A percentile compares a stretch with the other conserved stretches of the same genome.
Conservation (phyloP, 495 filamentous ascomycete species). For the Tuber aestivum region DNA sequence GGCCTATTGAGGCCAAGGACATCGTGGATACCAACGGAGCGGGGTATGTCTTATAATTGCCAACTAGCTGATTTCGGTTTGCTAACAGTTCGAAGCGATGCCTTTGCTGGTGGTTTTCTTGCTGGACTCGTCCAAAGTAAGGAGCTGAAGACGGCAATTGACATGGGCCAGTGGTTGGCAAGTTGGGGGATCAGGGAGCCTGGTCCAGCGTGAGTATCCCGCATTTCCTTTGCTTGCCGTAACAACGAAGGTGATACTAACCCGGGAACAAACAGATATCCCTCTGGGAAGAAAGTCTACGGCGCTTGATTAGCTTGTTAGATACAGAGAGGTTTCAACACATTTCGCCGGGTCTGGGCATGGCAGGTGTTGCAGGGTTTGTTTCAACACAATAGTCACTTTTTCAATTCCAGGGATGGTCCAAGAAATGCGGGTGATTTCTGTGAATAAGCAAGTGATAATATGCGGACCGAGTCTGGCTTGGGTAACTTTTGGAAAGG, state of each 20-base stretch:
- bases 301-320: not conserved
- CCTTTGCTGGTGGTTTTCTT: conserved; percentile 88
- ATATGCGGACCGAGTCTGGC: not conserved
- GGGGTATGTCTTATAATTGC: conserved; percentile 52
- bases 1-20: conserved; percentile 61
- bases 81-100: conserved; percentile 57
- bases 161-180: conserved; percentile 95
- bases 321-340: not conserved
- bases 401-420: not conserved
- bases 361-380: conserved; percentile 16
- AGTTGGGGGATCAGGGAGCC: conserved; percentile 85
- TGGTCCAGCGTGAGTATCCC: conserved; percentile 77
- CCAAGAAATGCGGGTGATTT: not conserved
- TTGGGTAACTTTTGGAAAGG: not conserved
- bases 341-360: conserved; percentile 11
- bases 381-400: conserved; percentile 7
- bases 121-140: conserved; percentile 83
- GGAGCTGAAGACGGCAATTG: conserved; percentile 64
- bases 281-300: conserved; percentile 38
- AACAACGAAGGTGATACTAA: conserved; percentile 15
- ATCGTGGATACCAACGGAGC: conserved; percentile 96
- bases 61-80: not conserved
- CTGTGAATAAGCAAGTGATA: not conserved
- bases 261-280: conserved; percentile 26
- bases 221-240: not conserved